phyloP scores from a whole-genome alignment of 257 asterid genomes.

The Rehmannia glutinosa region DNA sequence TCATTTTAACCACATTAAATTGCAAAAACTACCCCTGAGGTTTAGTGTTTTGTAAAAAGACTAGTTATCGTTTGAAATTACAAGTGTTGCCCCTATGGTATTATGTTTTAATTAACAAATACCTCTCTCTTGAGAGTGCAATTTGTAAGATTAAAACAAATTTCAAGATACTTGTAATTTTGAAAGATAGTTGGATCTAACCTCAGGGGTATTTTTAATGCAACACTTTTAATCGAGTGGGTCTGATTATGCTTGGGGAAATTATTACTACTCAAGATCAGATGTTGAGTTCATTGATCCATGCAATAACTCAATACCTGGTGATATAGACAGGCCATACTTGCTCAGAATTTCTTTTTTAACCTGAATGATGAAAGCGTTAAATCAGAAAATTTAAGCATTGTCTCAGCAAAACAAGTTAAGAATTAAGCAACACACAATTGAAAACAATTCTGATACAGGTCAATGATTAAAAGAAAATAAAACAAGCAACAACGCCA shows the following conservation, averaged over 20 bases:
- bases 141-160: not conserved
- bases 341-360: conserved; percentile 62
- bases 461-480: no score
- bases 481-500: not conserved
- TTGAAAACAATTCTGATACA: not conserved
- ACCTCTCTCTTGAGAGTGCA: not conserved
- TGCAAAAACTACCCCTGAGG: no score
- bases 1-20: not conserved
- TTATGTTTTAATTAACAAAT: not conserved
- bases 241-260: no score
- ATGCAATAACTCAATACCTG: conserved; percentile 41
- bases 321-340: conserved; percentile 57
- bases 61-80: no score
- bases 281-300: not conserved
- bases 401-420: not conserved
- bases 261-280: no score
- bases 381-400: conserved; percentile 7
- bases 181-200: not conserved
- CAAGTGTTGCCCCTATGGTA: not conserved
- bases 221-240: no score
- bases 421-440: not conserved
- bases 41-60: no score
- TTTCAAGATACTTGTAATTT: not conserved
- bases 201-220: no score
- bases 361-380: conserved; percentile 43